Evolutionary conservation across 2,329 filamentous ascomycete genomes (phyloP).

Genomic region (Exophiala calicioides): DNA sequence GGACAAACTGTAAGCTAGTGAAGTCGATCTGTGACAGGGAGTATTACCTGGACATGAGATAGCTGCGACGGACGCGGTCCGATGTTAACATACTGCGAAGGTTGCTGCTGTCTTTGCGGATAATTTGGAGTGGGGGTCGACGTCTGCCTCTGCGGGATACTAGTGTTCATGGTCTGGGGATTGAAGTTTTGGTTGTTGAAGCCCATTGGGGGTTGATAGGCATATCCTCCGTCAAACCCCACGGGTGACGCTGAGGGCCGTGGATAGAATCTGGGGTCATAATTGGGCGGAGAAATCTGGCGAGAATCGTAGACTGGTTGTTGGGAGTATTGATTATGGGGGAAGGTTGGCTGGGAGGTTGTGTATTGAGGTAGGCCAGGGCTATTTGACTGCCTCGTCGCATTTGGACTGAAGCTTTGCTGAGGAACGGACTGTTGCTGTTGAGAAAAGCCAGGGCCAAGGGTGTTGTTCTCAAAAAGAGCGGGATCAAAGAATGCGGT

Average conservation of each 20-base stretch:
- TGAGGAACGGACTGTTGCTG: slow-evolving; percentile 22
- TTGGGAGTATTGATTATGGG: slow-evolving; percentile 24
- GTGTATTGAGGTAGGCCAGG: slow-evolving; percentile 28
- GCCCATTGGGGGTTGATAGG: slow-evolving; percentile 22
- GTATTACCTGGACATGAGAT: slow-evolving; percentile 28
- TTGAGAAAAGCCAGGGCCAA: slow-evolving; percentile 23
- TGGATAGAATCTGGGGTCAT: slow-evolving; percentile 25
- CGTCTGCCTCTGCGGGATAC: slow-evolving; percentile 22
- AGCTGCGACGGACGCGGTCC: slow-evolving; percentile 34
- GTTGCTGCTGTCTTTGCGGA: slow-evolving; percentile 35
- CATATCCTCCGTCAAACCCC: slow-evolving; percentile 19
- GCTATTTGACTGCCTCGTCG: slow-evolving; percentile 23
- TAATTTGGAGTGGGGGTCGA: slow-evolving; percentile 31
- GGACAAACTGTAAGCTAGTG: slow-evolving; percentile 2
- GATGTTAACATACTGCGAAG: slow-evolving; percentile 30
- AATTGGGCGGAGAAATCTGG: slow-evolving; percentile 20
- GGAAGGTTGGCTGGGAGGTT: slow-evolving; percentile 18
- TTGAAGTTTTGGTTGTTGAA: slow-evolving; percentile 23
- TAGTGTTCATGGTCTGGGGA: slow-evolving; percentile 20
- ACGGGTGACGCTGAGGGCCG: slow-evolving; percentile 24
- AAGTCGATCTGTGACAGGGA: background rate
- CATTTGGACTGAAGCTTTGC: slow-evolving; percentile 25
- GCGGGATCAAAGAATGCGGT: slow-evolving; percentile 29
- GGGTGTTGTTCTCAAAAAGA: slow-evolving; percentile 26
- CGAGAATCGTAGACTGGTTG: slow-evolving; percentile 25